Base-by-base conservation (phyloP, 164 flowering plant genomes). In the Echeveria elegans region DNA sequence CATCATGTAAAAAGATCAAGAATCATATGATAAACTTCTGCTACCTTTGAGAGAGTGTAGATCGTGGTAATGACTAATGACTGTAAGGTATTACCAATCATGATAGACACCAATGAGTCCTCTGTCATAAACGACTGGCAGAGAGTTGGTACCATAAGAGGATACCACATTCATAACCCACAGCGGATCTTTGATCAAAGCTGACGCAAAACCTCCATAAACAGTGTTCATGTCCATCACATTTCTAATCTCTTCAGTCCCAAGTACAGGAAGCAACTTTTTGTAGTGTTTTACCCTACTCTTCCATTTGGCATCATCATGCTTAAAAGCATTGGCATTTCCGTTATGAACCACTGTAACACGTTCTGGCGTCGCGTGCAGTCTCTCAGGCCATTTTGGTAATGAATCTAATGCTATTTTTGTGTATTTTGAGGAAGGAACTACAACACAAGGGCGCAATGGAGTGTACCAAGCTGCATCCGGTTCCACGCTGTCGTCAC, bases 141-240 rank as follows among this genome's bases (percentile, higher is more conserved):
- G 86, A 4, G 99, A 78, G 69, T 88, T 91, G 19, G 85, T 71
- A 68, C 86, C 82, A 69, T 94, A 89, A 43, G 99, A 89, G 65
- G 99, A 94, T 61, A 91, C 94, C 18, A 88, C 96, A 67, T 94
- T 94, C 97, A 94, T 94, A 56, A 91, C 96, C 99, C 99, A 94
- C 66, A 91, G 43, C 14, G 97, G 99, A 83, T 82, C 86, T 61
- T 79, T 79, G 36, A 83, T 69, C 71, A 89, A 36, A 34, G 93
- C 86, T 3, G 97, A 95, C 58, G 99, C 99, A 69, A 94, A 88
- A 62, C 99, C 99, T 72, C 99, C 99, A 72, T 82, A 94, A 32
- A 78, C 73, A 0, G 99, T 91, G 66, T 94, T 91, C 96, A 94
- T 88, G 75, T 94, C 97, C 99, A 94, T 94, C 12, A 91, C 94